Base-by-base conservation (phyloP, 176 grass and related monocot genomes). In the Oryza longistaminata region DNA sequence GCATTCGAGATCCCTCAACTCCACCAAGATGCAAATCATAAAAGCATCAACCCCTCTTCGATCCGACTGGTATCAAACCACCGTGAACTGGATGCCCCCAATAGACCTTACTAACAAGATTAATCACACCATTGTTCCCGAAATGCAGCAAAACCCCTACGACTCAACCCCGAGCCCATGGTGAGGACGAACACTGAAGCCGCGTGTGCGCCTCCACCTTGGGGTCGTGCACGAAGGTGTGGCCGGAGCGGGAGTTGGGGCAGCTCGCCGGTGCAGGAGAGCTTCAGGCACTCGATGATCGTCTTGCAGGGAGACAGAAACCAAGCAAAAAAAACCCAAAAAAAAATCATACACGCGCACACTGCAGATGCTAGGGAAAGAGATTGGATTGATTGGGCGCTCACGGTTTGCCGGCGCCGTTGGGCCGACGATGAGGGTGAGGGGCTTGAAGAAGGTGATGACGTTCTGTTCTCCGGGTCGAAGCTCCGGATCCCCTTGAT, bases 381-480 rank as follows among this genome's bases (percentile, higher is more conserved):
- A 83, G 70, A 83, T 65, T 74, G 81, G 81, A 73, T 73, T 46
- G 50, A n/a, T n/a, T n/a, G 50, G 15, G 50, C n/a, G 69, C 66
- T 17, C 74, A 97, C 94, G 70, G 93, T 98, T 66, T 98, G 81
- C 96, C 96, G 70, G 96, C 93, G 17, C 96, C 96, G 64, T 98
- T 98, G 88, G 93, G 53, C 96, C 96, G 66, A 98, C 96, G 78
- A 98, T 98, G 81, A 98, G 96, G 80, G 93, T 98, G 53, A 98
- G 96, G 24, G 96, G 96, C 86, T 66, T 95, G 93, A 93, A 98
- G 91, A 98, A 95, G 91, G 96, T 91, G 78, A 98, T 87, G 90
- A 98, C 96, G 83, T 95, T 90, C 91, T 98, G 85, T 98, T 98
- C 77, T 98, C 96, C 68, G 96, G 96, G 70, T 93, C 93, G 89